Evolutionary conservation across 2,329 filamentous ascomycete species (phyloP), one percentile per base, ranked within the genome.

Genomic region (Penicillium expansum): DNA sequence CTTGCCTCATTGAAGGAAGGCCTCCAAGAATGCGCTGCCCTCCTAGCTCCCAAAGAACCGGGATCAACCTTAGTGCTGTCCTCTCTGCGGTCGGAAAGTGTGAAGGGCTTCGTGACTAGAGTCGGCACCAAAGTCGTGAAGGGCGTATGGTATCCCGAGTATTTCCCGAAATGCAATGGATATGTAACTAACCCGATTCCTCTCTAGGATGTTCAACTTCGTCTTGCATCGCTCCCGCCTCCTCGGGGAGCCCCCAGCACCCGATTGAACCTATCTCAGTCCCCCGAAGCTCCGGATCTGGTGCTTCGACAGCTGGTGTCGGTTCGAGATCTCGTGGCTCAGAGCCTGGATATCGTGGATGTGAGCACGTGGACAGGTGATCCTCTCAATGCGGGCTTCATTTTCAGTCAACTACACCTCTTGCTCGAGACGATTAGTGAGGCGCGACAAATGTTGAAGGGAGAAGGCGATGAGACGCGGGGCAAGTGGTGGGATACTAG

Each of bases 71-170:
- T 99, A 29, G 92, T 94, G 30, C 83, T 99, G 63, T 94, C 90
- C 60, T 95, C 92, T 14, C 83, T 89, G 55, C 85, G 92, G 55
- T 93, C 91, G 54, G 94, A 99, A 77, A 86, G 84, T 64, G 86
- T 97, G 61, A 99, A 99, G 74, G 94, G 94, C 18, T 90, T 91
- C 67, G 85, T 97, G 58, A 97, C 93, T 1, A 86, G 94, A 52
- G 86, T 96, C 35, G 94, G 94, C 38, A 91, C 91, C n/a, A 86
- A 89, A 50, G 88, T 99, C 62, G 88, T 96, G 61, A 96, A 96
- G 73, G 93, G 92, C 63, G 90, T 92, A 80, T 66, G 87, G 87
- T 82, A 44, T 41, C 4, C 50, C 5, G 6, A n/a, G 7, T 13
- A 14, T 13, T 20, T 6, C 16, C 7, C 10, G 16, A 18, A 30